Percentiles rank a stretch among this genome's conserved stretches.
These are phyloP conservation scores for Miscanthus sacchariflorus DNA, from an alignment of 202 grass and related monocot genomes.

Conservation along the genomic window DNA sequence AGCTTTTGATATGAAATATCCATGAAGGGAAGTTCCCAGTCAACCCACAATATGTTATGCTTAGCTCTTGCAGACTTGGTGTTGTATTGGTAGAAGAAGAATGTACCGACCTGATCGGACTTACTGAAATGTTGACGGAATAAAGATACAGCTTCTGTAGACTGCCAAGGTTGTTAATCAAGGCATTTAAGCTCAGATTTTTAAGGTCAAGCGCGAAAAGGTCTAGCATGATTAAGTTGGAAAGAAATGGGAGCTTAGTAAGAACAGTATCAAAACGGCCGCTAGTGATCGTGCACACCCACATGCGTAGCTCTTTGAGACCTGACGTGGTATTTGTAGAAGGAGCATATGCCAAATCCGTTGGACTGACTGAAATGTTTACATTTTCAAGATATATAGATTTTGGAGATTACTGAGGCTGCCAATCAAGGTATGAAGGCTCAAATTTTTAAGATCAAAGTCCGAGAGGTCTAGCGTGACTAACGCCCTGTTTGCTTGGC, in stretches of 20 bases:
- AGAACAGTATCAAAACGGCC: constrained; percentile 33
- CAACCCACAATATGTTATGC: neutral
- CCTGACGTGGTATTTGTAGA: neutral
- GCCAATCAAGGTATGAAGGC: constrained; percentile 17
- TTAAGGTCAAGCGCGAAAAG: no score
- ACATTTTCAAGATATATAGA: constrained; percentile 24
- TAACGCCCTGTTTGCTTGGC: no score
- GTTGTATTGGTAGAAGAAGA: no score
- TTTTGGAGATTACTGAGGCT: constrained; percentile 37
- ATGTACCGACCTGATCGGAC: no score
- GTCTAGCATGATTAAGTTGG: constrained; percentile 13
- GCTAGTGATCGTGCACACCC: neutral
- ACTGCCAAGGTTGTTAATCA: no score
- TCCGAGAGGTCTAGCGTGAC: constrained; percentile 31
- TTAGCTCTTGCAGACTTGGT: no score
- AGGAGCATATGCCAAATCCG: neutral
- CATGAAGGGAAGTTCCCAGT: constrained; percentile 24
- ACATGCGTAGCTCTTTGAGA: constrained; percentile 43
- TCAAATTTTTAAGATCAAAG: neutral
- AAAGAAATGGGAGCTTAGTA: constrained; percentile 8
- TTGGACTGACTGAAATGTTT: constrained; percentile 32
- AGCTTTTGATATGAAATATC: constrained; percentile 44
- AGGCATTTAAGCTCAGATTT: no score
- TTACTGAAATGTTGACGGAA: no score
- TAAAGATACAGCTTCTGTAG: no score